Percentiles rank a stretch among this genome's conserved stretches.
Evolutionary conservation across 2,329 filamentous ascomycete genomes (phyloP).

Genomic region (Xylariaceae sp.): DNA sequence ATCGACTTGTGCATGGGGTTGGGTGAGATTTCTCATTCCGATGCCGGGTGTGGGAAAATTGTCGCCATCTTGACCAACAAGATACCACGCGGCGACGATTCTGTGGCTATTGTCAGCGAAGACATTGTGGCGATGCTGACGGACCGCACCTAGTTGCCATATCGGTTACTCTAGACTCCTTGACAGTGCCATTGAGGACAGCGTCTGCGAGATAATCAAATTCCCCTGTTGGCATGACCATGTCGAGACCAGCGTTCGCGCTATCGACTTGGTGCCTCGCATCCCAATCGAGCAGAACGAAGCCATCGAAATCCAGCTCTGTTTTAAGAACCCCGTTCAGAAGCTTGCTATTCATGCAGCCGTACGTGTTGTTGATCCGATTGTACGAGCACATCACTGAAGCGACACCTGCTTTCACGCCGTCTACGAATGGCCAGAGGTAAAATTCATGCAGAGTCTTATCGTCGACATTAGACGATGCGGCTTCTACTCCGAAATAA

Average conservation of each 20-base stretch:
- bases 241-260: slow-evolving; percentile 61
- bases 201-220: slow-evolving; percentile 67
- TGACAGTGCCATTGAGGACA: slow-evolving; percentile 73
- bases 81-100: slow-evolving; percentile 61
- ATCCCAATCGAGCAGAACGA: slow-evolving; percentile 68
- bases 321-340: slow-evolving; percentile 67
- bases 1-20: slow-evolving; percentile 46
- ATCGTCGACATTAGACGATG: slow-evolving; percentile 63
- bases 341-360: slow-evolving; percentile 69
- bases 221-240: slow-evolving; percentile 62
- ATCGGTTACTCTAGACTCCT: slow-evolving; percentile 69
- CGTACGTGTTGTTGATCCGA: slow-evolving; percentile 69
- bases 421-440: slow-evolving; percentile 64
- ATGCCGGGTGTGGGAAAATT: slow-evolving; percentile 45
- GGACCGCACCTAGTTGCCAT: slow-evolving; percentile 67
- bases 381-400: slow-evolving; percentile 70
- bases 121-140: slow-evolving; percentile 32
- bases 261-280: slow-evolving; percentile 60
- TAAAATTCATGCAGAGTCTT: slow-evolving; percentile 64
- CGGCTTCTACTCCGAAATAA: slow-evolving; percentile 47
- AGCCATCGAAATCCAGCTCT: slow-evolving; percentile 64
- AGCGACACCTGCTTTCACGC: slow-evolving; percentile 53
- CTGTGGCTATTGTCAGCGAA: slow-evolving; percentile 43
- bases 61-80: slow-evolving; percentile 50
- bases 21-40: slow-evolving; percentile 60